A percentile compares a stretch with the other conserved stretches of the same genome.
phyloP scores from a whole-genome alignment of 176 grass and related monocot species.

The Hordeum vulgare region DNA sequence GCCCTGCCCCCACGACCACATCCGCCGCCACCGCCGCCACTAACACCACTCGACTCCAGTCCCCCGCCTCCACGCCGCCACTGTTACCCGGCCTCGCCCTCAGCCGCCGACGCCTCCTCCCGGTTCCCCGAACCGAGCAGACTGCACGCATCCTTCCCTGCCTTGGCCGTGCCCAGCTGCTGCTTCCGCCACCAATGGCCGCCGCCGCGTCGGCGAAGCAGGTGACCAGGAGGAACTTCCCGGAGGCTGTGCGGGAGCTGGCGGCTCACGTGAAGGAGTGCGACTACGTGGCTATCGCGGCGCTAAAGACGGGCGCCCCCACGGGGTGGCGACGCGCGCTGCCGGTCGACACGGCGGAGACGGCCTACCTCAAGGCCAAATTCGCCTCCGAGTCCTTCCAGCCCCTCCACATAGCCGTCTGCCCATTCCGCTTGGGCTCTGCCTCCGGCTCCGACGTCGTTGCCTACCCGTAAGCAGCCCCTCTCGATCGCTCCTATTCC shows the following conservation, averaged over 20 bases:
- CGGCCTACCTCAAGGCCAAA: conserved; percentile 80
- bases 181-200: conserved; percentile 24
- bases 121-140: not conserved
- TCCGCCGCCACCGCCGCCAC: too few species aligned
- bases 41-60: not conserved
- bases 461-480: conserved; percentile 55
- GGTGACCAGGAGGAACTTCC: conserved; percentile 74
- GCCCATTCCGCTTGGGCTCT: conserved; percentile 48
- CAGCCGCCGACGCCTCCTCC: too few species aligned
- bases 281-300: conserved; percentile 59
- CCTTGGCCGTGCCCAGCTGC: not conserved
- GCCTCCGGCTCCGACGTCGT: conserved; percentile 42
- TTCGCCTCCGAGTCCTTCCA: conserved; percentile 76
- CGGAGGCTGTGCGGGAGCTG: conserved; percentile 48
- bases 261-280: conserved; percentile 34
- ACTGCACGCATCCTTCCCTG: not conserved
- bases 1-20: too few species aligned
- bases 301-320: conserved; percentile 41
- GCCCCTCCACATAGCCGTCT: conserved; percentile 71
- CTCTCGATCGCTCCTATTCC: not conserved
- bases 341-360: conserved; percentile 64
- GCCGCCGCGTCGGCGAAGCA: conserved; percentile 38
- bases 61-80: too few species aligned
- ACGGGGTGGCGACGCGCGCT: conserved; percentile 53
- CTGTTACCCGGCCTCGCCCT: not conserved